A percentile compares a stretch with the other conserved stretches of the same genome.
Evolutionary conservation across 176 grass and related monocot species (phyloP).

Genomic region (Pontederia crassipes): DNA sequence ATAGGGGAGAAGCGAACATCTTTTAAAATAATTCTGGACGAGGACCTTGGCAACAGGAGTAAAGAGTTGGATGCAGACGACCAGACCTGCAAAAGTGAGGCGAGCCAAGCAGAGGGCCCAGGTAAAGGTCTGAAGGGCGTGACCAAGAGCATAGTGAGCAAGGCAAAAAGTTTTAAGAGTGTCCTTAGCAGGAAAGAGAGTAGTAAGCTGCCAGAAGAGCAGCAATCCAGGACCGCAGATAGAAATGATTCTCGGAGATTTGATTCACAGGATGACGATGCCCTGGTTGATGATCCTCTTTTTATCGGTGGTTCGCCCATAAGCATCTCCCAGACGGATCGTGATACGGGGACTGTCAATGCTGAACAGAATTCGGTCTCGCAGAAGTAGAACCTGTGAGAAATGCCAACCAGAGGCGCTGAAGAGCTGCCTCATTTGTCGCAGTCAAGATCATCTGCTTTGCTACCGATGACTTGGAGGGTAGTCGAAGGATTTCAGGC

Average conservation of each 20-base stretch:
- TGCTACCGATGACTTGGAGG: too few species aligned
- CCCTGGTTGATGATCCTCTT: constrained; percentile 24
- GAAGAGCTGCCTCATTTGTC: not conserved
- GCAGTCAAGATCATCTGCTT: not conserved
- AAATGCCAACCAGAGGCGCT: too few species aligned
- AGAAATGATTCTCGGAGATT: constrained; percentile 22
- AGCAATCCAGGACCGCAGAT: constrained; percentile 16
- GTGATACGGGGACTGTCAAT: constrained; percentile 3
- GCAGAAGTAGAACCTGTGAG: too few species aligned
- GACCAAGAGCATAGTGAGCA: constrained; percentile 35
- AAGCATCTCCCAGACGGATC: constrained; percentile 5
- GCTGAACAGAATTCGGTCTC: not conserved
- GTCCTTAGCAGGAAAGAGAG: constrained; percentile 41
- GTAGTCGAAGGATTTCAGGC: too few species aligned
- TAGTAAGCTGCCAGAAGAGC: constrained; percentile 44
- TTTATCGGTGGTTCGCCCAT: constrained; percentile 23
- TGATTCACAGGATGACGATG: not conserved
- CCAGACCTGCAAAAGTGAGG: constrained; percentile 20
- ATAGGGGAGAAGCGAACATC: constrained; percentile 56
- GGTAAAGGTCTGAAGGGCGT: constrained; percentile 6
- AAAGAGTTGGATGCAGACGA: constrained; percentile 9
- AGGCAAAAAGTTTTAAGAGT: constrained; percentile 45
- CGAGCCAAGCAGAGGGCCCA: constrained; percentile 34
- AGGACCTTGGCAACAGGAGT: constrained; percentile 22
- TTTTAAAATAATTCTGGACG: constrained; percentile 35